A percentile compares a stretch with the other conserved stretches of the same genome.
Evolutionary conservation across 2,329 filamentous ascomycete genomes (phyloP).

Genomic region (Ophiostoma novo-ulmi): DNA sequence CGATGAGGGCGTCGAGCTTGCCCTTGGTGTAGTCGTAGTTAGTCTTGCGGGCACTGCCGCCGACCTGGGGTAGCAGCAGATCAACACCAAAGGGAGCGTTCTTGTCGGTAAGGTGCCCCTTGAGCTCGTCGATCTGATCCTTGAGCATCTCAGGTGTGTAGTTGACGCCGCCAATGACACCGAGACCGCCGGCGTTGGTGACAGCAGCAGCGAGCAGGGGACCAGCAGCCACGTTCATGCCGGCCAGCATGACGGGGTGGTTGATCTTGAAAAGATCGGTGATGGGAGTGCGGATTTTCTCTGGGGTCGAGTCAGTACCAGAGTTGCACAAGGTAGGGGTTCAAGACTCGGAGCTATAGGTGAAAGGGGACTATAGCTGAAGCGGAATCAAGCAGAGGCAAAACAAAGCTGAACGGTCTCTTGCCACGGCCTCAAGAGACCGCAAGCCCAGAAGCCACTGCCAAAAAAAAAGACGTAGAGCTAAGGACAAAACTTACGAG

Average conservation of each 20-base stretch:
- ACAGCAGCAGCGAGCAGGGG: slow-evolving; percentile 95
- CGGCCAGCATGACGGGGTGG: slow-evolving; percentile 89
- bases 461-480: not conserved
- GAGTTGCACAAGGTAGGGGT: not conserved
- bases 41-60: slow-evolving; percentile 89
- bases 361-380: not conserved
- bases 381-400: not conserved
- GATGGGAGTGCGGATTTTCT: slow-evolving; percentile 82
- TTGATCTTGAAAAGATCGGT: slow-evolving; percentile 98
- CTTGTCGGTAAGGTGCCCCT: slow-evolving; percentile 81
- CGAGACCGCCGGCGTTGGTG: slow-evolving; percentile 91
- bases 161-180: slow-evolving; percentile 90
- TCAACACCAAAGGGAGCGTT: slow-evolving; percentile 94
- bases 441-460: not conserved
- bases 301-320: slow-evolving; percentile 40
- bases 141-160: slow-evolving; percentile 97
- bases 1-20: slow-evolving; percentile 84
- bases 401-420: not conserved
- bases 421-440: not conserved
- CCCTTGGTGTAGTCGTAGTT: slow-evolving; percentile 99
- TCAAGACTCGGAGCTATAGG: too few relatives aligned
- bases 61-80: slow-evolving; percentile 87
- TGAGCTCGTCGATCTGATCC: slow-evolving; percentile 92
- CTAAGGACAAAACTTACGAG: slow-evolving; percentile 55
- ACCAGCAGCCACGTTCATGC: slow-evolving; percentile 98